Conservation (phyloP, 768 basidiomycete species). For the Exsudoporus frostii region DNA sequence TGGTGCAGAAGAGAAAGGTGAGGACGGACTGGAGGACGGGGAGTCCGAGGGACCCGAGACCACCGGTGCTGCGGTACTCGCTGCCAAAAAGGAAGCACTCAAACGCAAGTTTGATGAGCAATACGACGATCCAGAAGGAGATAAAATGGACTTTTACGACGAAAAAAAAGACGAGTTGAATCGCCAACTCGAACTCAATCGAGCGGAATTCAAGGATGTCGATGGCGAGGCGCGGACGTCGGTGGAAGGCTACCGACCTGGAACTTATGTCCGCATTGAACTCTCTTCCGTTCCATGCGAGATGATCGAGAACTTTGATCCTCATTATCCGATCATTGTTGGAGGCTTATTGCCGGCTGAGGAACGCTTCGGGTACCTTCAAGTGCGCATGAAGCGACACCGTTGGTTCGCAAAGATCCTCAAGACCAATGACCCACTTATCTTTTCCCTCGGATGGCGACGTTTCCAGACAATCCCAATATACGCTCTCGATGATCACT, state of each 20-base stretch:
- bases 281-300: slow-evolving; percentile 83
- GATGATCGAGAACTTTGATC: slow-evolving; percentile 91
- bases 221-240: slow-evolving; percentile 74
- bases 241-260: slow-evolving; percentile 89
- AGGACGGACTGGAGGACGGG: slow-evolving; percentile 37
- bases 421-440: slow-evolving; percentile 96
- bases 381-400: slow-evolving; percentile 95
- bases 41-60: slow-evolving; percentile 32
- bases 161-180: slow-evolving; percentile 91
- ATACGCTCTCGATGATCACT: slow-evolving; percentile 96
- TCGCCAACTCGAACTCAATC: slow-evolving; percentile 76
- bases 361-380: slow-evolving; percentile 89
- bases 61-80: slow-evolving; percentile 52
- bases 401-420: slow-evolving; percentile 89
- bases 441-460: slow-evolving; percentile 97
- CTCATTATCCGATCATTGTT: slow-evolving; percentile 84
- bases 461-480: slow-evolving; percentile 94
- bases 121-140: slow-evolving; percentile 84
- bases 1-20: slow-evolving; percentile 39
- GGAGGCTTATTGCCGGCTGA: slow-evolving; percentile 90
- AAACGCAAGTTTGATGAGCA: slow-evolving; percentile 97
- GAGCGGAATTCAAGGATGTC: slow-evolving; percentile 78
- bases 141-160: slow-evolving; percentile 85
- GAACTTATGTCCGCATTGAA: slow-evolving; percentile 91
- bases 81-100: slow-evolving; percentile 84